Percentiles rank a stretch among this genome's conserved stretches.
These are phyloP conservation scores for Taphrina confusa DNA, from an alignment of 1,139 yeast species.

Conservation along the genomic window DNA sequence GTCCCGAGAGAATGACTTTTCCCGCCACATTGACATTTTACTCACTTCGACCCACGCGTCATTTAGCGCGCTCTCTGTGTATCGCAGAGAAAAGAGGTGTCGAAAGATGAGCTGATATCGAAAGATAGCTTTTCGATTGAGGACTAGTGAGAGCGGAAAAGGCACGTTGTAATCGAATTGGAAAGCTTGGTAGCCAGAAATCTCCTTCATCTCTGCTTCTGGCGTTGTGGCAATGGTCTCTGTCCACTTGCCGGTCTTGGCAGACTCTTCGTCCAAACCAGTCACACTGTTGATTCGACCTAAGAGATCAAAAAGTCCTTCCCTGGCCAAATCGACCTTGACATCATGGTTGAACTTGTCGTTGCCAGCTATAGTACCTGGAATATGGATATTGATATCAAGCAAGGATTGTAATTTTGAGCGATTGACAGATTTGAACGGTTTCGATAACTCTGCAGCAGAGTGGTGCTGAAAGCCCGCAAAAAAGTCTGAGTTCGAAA, in stretches of 20 bases:
- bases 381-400: conserved; percentile 50
- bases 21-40: conserved; percentile 68
- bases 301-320: conserved; percentile 60
- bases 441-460: conserved; percentile 50
- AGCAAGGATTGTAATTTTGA: conserved; percentile 50
- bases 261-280: conserved; percentile 59
- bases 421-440: conserved; percentile 48
- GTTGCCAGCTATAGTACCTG: conserved; percentile 48
- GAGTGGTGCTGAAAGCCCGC: conserved; percentile 51
- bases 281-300: conserved; percentile 64
- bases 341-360: conserved; percentile 50
- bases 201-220: conserved; percentile 36
- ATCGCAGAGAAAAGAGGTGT: conserved; percentile 63
- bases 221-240: conserved; percentile 40
- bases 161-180: conserved; percentile 73
- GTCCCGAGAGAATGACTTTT: conserved; percentile 50
- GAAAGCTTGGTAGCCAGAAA: conserved; percentile 56
- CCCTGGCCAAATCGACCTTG: conserved; percentile 43
- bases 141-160: conserved; percentile 77
- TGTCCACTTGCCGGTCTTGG: conserved; percentile 46
- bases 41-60: conserved; percentile 74
- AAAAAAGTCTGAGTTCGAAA: conserved; percentile 58
- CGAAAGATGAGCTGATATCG: conserved; percentile 83
- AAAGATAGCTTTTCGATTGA: conserved; percentile 68
- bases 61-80: conserved; percentile 61